Evolutionary conservation across 148 eudicot species (phyloP).

Genomic region (Persicaria tinctoria): DNA sequence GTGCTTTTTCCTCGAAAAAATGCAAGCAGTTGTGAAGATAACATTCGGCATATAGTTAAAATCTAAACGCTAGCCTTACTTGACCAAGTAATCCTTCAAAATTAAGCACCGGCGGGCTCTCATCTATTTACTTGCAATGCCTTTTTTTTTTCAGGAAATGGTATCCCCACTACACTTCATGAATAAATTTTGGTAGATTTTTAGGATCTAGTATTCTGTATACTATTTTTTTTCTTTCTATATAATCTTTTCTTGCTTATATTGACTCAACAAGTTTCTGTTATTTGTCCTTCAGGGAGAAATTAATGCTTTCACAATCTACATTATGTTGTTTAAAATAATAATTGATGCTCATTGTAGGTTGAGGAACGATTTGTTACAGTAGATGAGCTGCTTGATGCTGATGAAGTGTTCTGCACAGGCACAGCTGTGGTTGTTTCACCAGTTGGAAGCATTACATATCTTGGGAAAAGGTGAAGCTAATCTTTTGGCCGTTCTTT

Average conservation of each 20-base stretch:
- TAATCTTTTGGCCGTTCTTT: background rate
- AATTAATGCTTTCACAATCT: background rate
- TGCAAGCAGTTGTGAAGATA: background rate
- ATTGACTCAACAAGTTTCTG: background rate
- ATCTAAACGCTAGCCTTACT: background rate
- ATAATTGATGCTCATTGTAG: conserved; percentile 23
- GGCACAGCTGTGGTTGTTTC: conserved; percentile 97
- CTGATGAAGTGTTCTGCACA: conserved; percentile 97
- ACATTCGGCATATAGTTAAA: background rate
- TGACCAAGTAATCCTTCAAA: background rate
- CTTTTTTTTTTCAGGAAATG: background rate
- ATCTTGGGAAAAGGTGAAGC: conserved; percentile 63
- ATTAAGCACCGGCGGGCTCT: background rate
- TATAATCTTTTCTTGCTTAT: background rate
- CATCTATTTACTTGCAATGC: background rate
- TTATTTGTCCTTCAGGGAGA: background rate
- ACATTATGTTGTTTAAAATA: background rate
- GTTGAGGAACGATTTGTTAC: conserved; percentile 70
- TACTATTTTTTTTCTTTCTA: background rate
- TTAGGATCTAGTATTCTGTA: background rate
- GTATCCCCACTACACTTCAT: background rate
- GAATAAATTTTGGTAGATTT: background rate
- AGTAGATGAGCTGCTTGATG: conserved; percentile 80
- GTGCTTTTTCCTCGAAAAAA: background rate
- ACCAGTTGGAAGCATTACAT: conserved; percentile 92